These are phyloP conservation scores for Backusella morwellensis DNA, from an alignment of 192 early-diverging fungal species.

Conservation along the genomic window DNA sequence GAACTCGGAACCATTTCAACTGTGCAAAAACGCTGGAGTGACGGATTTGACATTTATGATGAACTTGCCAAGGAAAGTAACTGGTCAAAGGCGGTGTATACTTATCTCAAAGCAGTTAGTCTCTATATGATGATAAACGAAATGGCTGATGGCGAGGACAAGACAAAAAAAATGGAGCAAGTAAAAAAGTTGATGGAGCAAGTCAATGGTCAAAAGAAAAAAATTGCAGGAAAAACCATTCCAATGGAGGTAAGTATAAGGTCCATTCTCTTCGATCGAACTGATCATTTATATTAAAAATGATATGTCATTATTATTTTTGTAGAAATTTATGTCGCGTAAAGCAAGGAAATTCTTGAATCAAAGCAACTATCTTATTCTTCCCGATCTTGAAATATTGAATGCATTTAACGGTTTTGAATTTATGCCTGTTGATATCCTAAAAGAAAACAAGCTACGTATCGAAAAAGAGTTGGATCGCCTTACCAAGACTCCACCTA, in stretches of 20 bases:
- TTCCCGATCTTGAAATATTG: conserved; percentile 79
- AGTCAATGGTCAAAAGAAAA: conserved; percentile 59
- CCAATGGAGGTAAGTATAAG: conserved; percentile 28
- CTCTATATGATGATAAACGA: conserved; percentile 41
- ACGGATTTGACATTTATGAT: conserved; percentile 59
- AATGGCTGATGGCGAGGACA: conserved; percentile 31
- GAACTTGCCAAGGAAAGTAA: conserved; percentile 74
- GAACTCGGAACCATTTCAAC: conserved; percentile 70
- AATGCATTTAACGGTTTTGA: conserved; percentile 70
- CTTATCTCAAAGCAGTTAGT: conserved; percentile 66
- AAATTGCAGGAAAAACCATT: conserved; percentile 38
- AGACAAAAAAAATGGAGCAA: conserved; percentile 37
- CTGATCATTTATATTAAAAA: background rate
- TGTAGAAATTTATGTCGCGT: conserved; percentile 80
- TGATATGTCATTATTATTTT: background rate
- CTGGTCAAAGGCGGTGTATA: conserved; percentile 86
- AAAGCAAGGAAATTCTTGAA: conserved; percentile 72
- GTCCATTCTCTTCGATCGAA: background rate
- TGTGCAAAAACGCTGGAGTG: conserved; percentile 59
- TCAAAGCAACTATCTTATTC: conserved; percentile 61
- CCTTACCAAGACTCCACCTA: background rate
- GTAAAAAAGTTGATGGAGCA: conserved; percentile 62
- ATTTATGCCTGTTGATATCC: conserved; percentile 54
- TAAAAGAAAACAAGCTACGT: conserved; percentile 7
- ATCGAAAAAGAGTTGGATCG: conserved; percentile 9